These are phyloP conservation scores for Striga asiatica DNA, from an alignment of 257 asterid genomes.

Conservation along the genomic window DNA sequence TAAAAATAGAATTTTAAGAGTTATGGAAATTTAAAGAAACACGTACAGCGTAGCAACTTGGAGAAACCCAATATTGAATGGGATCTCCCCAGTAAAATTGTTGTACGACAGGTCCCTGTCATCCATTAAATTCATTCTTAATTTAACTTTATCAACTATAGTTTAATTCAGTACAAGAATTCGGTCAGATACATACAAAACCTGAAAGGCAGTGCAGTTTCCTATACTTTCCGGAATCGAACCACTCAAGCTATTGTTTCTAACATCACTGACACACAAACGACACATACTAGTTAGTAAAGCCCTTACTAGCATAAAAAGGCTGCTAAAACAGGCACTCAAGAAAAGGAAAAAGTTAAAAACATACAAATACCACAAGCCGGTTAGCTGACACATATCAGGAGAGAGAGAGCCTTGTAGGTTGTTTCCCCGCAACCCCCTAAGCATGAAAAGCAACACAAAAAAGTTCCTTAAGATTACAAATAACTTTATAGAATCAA, in stretches of 20 bases:
- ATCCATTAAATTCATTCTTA: not conserved
- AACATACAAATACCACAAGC: constrained; percentile 97
- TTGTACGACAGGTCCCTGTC: constrained; percentile 88
- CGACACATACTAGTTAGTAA: not conserved
- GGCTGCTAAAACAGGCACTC: not conserved
- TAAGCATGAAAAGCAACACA: constrained; percentile 1
- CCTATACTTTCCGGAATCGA: constrained; percentile 75
- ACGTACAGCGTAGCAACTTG: constrained; percentile 98
- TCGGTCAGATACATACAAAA: constrained; percentile 63
- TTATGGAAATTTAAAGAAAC: no score
- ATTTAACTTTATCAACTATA: not conserved
- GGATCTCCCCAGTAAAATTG: constrained; percentile 68
- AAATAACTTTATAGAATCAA: no score
- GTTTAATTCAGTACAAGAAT: not conserved
- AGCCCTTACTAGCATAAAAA: not conserved
- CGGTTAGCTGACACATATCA: constrained; percentile 92
- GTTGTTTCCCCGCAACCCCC: constrained; percentile 90
- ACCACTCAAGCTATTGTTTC: constrained; percentile 90
- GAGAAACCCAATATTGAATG: constrained; percentile 92
- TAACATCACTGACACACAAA: constrained; percentile 59
- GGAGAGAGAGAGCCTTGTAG: constrained; percentile 79
- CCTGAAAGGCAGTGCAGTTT: constrained; percentile 95
- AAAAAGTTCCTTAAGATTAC: not conserved
- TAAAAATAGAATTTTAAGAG: no score
- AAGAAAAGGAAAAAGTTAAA: not conserved